These are phyloP conservation scores for Cryptosporidium viatorum DNA, from an alignment of 169 alveolate genomes.

Conservation along the genomic window DNA sequence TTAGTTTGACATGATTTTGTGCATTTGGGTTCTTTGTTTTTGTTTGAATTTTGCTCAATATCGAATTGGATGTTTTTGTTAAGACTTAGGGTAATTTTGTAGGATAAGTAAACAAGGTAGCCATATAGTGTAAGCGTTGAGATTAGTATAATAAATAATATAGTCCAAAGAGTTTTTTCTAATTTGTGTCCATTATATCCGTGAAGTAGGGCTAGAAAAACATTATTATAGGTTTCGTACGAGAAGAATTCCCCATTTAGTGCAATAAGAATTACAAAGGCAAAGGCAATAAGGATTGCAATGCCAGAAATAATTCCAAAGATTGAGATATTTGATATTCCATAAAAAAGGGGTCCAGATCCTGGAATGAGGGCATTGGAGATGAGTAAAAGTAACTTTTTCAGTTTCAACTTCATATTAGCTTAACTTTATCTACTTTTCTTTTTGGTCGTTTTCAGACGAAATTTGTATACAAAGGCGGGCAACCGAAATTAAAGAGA, in stretches of 20 bases:
- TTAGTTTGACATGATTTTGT: neutral
- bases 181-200: neutral
- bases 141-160: conserved; percentile 5
- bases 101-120: conserved; percentile 24
- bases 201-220: conserved; percentile 11
- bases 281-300: neutral
- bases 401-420: neutral
- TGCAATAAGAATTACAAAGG: conserved; percentile 24
- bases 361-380: conserved; percentile 53
- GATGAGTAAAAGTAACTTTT: neutral
- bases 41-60: neutral
- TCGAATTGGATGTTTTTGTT: neutral
- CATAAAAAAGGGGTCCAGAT: conserved; percentile 38
- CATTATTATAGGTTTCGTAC: conserved; percentile 17
- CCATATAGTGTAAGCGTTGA: conserved; percentile 4
- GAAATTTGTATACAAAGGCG: neutral
- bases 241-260: conserved; percentile 45
- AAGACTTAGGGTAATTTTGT: neutral
- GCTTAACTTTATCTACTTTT: neutral
- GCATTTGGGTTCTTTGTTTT: neutral
- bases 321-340: conserved; percentile 30
- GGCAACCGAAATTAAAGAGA: neutral
- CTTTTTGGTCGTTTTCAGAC: neutral
- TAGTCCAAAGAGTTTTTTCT: conserved; percentile 19
- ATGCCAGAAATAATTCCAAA: conserved; percentile 19